Conservation (phyloP, 1,284 basidiomycete genomes). For the Microbotryum intermedium region DNA sequence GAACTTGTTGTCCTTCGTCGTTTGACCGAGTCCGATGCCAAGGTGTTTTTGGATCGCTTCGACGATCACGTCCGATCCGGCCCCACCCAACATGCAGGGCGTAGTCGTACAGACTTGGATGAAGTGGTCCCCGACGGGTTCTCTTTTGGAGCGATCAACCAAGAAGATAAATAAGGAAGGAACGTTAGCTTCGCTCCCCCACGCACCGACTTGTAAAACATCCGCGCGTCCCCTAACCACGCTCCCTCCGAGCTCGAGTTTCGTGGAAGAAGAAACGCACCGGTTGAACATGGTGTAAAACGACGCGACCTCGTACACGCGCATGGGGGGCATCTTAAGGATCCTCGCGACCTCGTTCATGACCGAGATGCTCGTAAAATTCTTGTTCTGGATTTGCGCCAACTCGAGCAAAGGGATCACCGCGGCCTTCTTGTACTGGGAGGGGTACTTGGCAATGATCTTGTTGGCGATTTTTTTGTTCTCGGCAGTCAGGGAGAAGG, state of each 20-base stretch:
- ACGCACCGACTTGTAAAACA: too few species aligned
- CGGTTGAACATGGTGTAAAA: conserved; percentile 56
- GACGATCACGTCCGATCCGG: conserved; percentile 73
- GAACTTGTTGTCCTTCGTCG: conserved; percentile 91
- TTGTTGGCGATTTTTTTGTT: conserved; percentile 78
- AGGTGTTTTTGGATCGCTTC: conserved; percentile 76
- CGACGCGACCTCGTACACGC: conserved; percentile 97
- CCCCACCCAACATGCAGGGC: conserved; percentile 90
- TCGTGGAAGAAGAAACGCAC: background rate
- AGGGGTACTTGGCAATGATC: conserved; percentile 86
- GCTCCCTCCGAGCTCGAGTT: background rate
- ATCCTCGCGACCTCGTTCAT: conserved; percentile 93
- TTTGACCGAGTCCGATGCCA: conserved; percentile 76
- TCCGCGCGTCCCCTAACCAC: background rate
- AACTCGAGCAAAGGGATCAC: conserved; percentile 95
- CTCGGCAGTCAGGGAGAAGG: conserved; percentile 74
- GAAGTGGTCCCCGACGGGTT: conserved; percentile 90
- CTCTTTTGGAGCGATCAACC: conserved; percentile 53
- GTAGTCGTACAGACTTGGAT: conserved; percentile 99
- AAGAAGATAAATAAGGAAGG: too few species aligned
- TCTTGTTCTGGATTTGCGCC: conserved; percentile 93
- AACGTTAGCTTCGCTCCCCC: background rate
- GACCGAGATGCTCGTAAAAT: conserved; percentile 96
- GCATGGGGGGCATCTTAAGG: conserved; percentile 93
- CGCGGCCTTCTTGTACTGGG: conserved; percentile 58